Conservation (phyloP, 345 rosid species). For the Arabidopsis thaliana region DNA sequence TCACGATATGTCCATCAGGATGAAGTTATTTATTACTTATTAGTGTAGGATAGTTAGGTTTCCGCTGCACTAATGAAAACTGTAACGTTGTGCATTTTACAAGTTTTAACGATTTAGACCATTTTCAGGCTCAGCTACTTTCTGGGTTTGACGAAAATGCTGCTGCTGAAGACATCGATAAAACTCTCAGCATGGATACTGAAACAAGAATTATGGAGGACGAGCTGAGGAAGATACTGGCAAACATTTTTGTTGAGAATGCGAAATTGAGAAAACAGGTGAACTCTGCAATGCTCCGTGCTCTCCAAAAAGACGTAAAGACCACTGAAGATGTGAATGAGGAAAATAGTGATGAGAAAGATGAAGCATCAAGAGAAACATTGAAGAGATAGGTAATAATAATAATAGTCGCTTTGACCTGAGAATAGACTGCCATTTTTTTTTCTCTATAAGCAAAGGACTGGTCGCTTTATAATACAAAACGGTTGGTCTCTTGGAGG, state of each 20-base stretch:
- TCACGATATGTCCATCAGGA: constrained; percentile 20
- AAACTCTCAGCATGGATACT: constrained; percentile 20
- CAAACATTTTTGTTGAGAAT: constrained; percentile 57
- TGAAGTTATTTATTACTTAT: constrained; percentile 12
- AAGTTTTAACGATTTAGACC: constrained; percentile 27
- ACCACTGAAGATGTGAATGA: constrained; percentile 28
- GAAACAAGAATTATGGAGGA: constrained; percentile 44
- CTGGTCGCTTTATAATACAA: constrained; percentile 37
- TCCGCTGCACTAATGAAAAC: constrained; percentile 13
- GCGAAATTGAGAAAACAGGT: constrained; percentile 73
- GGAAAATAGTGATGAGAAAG: constrained; percentile 27
- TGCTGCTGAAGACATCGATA: constrained; percentile 35
- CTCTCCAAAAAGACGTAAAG: constrained; percentile 42
- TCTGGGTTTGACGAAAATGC: constrained; percentile 52
- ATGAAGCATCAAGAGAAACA: constrained; percentile 35
- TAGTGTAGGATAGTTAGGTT: constrained; percentile 20
- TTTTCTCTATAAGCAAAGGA: constrained; percentile 27
- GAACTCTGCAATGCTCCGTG: constrained; percentile 52
- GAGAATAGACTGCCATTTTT: constrained; percentile 31
- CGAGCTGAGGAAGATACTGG: constrained; percentile 64
- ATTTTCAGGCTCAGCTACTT: constrained; percentile 60
- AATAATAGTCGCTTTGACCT: constrained; percentile 28
- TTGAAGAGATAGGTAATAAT: constrained; percentile 36
- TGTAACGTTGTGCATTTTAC: constrained; percentile 12
- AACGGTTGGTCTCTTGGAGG: constrained; percentile 43